These are phyloP conservation scores for Fusarium sp. DNA, from an alignment of 2,329 filamentous ascomycete species.

Conservation along the genomic window DNA sequence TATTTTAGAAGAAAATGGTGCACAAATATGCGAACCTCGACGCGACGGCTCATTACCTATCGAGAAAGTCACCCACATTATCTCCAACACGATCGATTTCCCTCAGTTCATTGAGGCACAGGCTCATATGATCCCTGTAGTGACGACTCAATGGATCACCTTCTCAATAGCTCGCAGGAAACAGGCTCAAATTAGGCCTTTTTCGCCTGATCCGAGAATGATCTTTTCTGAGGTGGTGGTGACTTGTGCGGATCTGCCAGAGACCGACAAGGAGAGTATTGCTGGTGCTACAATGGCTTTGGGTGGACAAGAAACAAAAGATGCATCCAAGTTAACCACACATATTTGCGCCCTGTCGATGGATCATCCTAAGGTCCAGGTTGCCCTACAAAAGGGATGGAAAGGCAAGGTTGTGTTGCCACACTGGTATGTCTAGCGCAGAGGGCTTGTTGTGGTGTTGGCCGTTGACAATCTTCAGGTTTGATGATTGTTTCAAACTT, in stretches of 20 bases:
- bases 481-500: constrained; percentile 94
- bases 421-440: constrained; percentile 72
- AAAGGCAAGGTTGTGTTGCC: constrained; percentile 87
- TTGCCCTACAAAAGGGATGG: constrained; percentile 70
- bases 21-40: constrained; percentile 55
- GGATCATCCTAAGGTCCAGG: constrained; percentile 74
- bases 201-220: constrained; percentile 88
- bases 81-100: constrained; percentile 85
- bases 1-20: constrained; percentile 59
- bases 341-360: constrained; percentile 86
- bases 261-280: constrained; percentile 90
- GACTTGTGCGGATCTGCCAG: constrained; percentile 83
- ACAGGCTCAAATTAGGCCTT: constrained; percentile 80
- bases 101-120: constrained; percentile 80
- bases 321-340: constrained; percentile 77
- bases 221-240: constrained; percentile 88
- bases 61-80: constrained; percentile 61
- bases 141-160: constrained; percentile 82
- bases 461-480: constrained; percentile 62
- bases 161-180: constrained; percentile 74
- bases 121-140: constrained; percentile 81
- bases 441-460: background rate
- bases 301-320: constrained; percentile 80
- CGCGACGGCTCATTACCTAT: constrained; percentile 59
- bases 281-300: constrained; percentile 88